Evolutionary conservation across 2,329 filamentous ascomycete genomes (phyloP), one percentile per base, ranked within the genome.

Genomic region (Helotiales sp.): DNA sequence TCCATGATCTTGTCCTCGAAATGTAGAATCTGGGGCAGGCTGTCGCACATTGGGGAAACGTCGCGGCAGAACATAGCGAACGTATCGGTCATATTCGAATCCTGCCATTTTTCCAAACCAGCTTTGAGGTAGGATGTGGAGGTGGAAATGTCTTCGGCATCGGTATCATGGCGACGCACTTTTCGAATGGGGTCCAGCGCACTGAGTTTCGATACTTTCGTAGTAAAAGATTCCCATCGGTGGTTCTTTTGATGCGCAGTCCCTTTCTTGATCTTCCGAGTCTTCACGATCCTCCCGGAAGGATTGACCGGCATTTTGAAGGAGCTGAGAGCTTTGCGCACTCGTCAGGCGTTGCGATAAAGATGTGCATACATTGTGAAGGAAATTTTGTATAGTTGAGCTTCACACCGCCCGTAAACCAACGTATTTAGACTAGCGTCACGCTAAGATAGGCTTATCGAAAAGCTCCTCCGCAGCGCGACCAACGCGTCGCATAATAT

Each of bases 131-230:
- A 95, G 19, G 93, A 97, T n/a, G 89, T 89, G 27, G 86, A 84
- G 22, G 87, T 81, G 59, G 87, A 84, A 69, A 88, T 80, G 73
- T 93, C 88, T 78, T 90, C 87, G 70, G 88, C 85, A 61, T 93
- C 89, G 76, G 95, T 86, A 69, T 90, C 87, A 77, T 96, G 84
- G 72, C 89, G 88, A 74, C 92, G 90, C 68, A 96, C 89, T 76
- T 88, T 88, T 74, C 95, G 91, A 66, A 99, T 83, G 46, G 95
- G 95, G 69, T 99, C 93, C 76, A 99, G 82, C 30, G 85, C 85
- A 75, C 91, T 95, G 70, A 98, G 84, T 73, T 93, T 95, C 63
- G 90, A 85, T 72, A 98, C 90, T 74, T 96, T 95, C 71, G 88
- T 84, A 59, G 88, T 90, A 76, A 98, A 98, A 62, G 90, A 88